Evolutionary conservation across 139 green algal species (phyloP).

Genomic region (Chlorella sp.): DNA sequence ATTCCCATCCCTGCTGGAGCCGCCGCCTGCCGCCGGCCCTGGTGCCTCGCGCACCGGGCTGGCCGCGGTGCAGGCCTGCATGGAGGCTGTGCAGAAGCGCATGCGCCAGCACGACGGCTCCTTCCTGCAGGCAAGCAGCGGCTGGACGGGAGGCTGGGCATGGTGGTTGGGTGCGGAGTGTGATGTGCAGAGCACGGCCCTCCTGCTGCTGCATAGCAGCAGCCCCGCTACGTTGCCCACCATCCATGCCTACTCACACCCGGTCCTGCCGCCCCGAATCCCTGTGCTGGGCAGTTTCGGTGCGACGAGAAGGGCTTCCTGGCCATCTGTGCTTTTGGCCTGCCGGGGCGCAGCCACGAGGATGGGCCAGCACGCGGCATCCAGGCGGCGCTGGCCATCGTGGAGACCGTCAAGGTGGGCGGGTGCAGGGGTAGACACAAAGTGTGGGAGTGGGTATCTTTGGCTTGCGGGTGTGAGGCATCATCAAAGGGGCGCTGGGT

Average conservation of each 20-base stretch:
- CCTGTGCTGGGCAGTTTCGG: slow-evolving; percentile 66
- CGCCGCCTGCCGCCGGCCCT: background rate
- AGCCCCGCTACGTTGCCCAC: too few species aligned
- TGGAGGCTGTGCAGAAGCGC: slow-evolving; percentile 70
- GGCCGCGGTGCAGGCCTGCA: slow-evolving; percentile 64
- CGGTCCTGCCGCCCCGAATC: too few species aligned
- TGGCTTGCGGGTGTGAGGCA: too few species aligned
- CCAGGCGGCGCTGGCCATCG: slow-evolving; percentile 51
- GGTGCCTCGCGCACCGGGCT: background rate
- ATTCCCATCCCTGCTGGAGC: slow-evolving; percentile 75
- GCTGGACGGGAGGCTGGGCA: too few species aligned
- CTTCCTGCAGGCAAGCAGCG: slow-evolving; percentile 71
- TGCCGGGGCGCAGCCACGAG: slow-evolving; percentile 79
- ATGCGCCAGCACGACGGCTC: slow-evolving; percentile 77
- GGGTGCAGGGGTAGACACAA: too few species aligned
- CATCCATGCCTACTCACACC: too few species aligned
- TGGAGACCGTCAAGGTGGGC: slow-evolving; percentile 32
- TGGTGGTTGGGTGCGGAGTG: too few species aligned
- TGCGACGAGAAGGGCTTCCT: slow-evolving; percentile 93
- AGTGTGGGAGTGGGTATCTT: too few species aligned
- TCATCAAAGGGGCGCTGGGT: too few species aligned
- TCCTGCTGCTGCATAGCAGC: too few species aligned
- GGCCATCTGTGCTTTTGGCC: slow-evolving; percentile 83
- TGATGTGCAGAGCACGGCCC: too few species aligned
- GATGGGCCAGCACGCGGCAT: slow-evolving; percentile 69